These are phyloP conservation scores for Berberis vulgaris DNA, from an alignment of 164 flowering plant species.

Conservation along the genomic window DNA sequence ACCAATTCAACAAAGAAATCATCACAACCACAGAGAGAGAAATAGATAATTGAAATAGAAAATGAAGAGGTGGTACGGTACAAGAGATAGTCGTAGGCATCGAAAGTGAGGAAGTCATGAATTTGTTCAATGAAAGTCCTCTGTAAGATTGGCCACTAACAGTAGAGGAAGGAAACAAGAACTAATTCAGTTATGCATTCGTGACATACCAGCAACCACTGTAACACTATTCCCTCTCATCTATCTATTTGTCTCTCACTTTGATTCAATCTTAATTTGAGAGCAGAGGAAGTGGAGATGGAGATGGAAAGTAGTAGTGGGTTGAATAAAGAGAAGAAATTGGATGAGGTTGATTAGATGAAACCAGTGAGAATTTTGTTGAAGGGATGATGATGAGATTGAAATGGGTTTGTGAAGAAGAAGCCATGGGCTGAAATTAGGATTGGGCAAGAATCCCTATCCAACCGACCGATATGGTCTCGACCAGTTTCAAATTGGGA, in stretches of 20 bases:
- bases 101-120: slow-evolving; percentile 69
- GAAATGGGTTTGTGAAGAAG: too few relatives aligned
- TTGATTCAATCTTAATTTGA: too few relatives aligned
- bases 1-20: not conserved
- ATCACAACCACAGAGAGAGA: not conserved
- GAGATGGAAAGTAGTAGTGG: too few relatives aligned
- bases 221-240: slow-evolving; percentile 36
- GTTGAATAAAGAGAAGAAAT: too few relatives aligned
- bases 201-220: slow-evolving; percentile 72
- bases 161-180: slow-evolving; percentile 70
- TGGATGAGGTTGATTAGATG: too few relatives aligned
- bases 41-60: not conserved
- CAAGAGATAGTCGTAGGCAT: slow-evolving; percentile 78
- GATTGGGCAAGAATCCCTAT: too few relatives aligned
- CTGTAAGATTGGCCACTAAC: slow-evolving; percentile 86
- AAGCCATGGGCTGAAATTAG: too few relatives aligned
- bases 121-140: slow-evolving; percentile 63
- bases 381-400: too few relatives aligned
- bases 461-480: too few relatives aligned
- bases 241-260: not conserved
- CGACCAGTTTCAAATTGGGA: too few relatives aligned
- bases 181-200: slow-evolving; percentile 51
- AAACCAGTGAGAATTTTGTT: too few relatives aligned
- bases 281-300: too few relatives aligned
- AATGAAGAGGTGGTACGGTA: slow-evolving; percentile 3